Conservation (phyloP, 257 asterid genomes). For the Petunia axillaris region DNA sequence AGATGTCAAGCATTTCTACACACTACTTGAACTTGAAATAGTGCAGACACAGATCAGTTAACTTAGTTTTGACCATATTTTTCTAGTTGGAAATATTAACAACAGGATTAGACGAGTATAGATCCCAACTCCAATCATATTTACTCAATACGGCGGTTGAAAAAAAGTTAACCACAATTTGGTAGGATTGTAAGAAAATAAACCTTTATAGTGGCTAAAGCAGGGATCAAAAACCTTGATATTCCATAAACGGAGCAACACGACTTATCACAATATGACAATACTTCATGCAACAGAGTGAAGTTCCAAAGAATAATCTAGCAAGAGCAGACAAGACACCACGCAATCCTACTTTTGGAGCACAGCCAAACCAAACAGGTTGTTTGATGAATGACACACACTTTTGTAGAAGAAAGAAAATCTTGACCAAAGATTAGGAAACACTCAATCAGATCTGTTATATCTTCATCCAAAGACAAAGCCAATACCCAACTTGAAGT, state of each 20-base stretch:
- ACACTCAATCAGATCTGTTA: not conserved
- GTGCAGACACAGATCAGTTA: not conserved
- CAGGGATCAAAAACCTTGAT: not conserved
- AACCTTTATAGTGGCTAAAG: not conserved
- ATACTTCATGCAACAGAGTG: not conserved
- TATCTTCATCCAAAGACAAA: not conserved
- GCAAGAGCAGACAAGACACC: not conserved
- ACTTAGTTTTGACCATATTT: not conserved
- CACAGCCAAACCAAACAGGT: not conserved
- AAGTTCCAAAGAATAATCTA: not conserved
- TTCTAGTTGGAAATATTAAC: conserved; percentile 1
- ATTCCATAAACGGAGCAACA: not conserved
- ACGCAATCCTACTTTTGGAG: not conserved
- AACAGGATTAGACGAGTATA: not conserved
- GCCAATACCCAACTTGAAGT: not conserved
- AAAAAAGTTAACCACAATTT: too few species aligned
- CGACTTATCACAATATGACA: not conserved
- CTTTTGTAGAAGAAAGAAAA: not conserved
- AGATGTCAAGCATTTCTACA: conserved; percentile 1
- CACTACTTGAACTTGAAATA: not conserved
- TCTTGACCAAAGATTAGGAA: not conserved
- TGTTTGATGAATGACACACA: not conserved
- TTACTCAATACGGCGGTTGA: not conserved
- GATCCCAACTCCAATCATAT: not conserved
- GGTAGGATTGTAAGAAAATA: not conserved